Evolutionary conservation across 768 basidiomycete species (phyloP).

Genomic region (Pleurotus cornucopiae): DNA sequence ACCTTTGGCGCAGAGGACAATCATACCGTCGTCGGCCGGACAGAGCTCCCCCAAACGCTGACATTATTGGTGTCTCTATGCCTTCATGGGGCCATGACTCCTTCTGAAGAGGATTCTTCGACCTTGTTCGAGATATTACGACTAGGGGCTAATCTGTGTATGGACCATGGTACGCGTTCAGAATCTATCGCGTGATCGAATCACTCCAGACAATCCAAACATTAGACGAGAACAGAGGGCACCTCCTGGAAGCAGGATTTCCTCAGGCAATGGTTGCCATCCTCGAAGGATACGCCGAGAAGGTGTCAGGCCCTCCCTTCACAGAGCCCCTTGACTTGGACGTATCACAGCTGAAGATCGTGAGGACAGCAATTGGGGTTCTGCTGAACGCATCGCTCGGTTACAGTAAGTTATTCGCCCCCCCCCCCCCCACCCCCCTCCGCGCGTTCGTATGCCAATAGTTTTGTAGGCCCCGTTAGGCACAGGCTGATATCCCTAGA

Average conservation of each 20-base stretch:
- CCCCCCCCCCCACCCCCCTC: not conserved
- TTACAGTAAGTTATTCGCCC: slow-evolving; percentile 48
- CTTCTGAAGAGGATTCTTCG: slow-evolving; percentile 39
- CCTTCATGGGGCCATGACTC: slow-evolving; percentile 43
- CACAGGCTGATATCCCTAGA: slow-evolving; percentile 64
- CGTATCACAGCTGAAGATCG: slow-evolving; percentile 61
- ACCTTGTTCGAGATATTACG: slow-evolving; percentile 68
- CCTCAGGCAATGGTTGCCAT: slow-evolving; percentile 64
- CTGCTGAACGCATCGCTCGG: slow-evolving; percentile 75
- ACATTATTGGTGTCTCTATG: slow-evolving; percentile 56
- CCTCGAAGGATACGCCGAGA: slow-evolving; percentile 64
- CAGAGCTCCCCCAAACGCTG: slow-evolving; percentile 60
- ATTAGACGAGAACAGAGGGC: slow-evolving; percentile 71
- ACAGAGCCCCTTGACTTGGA: slow-evolving; percentile 46
- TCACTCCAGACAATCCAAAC: too few species aligned
- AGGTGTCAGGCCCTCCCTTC: slow-evolving; percentile 28
- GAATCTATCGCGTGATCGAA: not conserved
- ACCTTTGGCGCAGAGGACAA: slow-evolving; percentile 52
- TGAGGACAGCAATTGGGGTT: slow-evolving; percentile 76
- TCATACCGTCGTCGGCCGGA: slow-evolving; percentile 64
- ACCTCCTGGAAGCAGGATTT: slow-evolving; percentile 65
- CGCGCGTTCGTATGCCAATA: slow-evolving; percentile 5
- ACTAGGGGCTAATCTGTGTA: slow-evolving; percentile 78
- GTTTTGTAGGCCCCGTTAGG: slow-evolving; percentile 63
- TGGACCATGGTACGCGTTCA: slow-evolving; percentile 65